Evolutionary conservation across 192 early-diverging fungal species (phyloP).

Genomic region (Gonapodya prolifera): DNA sequence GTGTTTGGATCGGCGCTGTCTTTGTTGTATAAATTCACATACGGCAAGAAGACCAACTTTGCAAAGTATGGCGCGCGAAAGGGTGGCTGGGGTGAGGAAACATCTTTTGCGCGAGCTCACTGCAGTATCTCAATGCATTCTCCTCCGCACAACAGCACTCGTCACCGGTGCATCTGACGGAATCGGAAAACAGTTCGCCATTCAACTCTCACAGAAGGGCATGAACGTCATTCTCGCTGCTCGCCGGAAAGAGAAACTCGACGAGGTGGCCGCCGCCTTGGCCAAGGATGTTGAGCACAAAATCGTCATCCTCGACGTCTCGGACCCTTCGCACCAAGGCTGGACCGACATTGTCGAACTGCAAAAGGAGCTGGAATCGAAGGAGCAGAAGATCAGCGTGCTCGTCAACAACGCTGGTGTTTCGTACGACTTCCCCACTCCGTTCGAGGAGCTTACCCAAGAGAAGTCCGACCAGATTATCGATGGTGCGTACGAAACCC

Average conservation of each 20-base stretch:
- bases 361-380: slow-evolving; percentile 28
- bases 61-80: not conserved
- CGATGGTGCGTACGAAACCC: not conserved
- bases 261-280: slow-evolving; percentile 33
- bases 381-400: slow-evolving; percentile 42
- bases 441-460: slow-evolving; percentile 63
- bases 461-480: slow-evolving; percentile 58
- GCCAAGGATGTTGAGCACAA: slow-evolving; percentile 41
- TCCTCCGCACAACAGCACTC: slow-evolving; percentile 14
- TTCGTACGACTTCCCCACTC: slow-evolving; percentile 80
- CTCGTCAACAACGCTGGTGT: slow-evolving; percentile 91
- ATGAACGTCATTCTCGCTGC: slow-evolving; percentile 78
- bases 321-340: slow-evolving; percentile 27
- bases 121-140: not conserved
- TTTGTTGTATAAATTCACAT: not conserved
- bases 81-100: not conserved
- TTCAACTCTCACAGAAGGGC: slow-evolving; percentile 68
- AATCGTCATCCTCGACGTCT: slow-evolving; percentile 68
- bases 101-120: no score
- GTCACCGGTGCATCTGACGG: slow-evolving; percentile 95
- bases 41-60: not conserved
- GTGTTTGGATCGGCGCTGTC: not conserved
- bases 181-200: slow-evolving; percentile 89
- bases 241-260: slow-evolving; percentile 70
- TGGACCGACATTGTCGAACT: slow-evolving; percentile 56